Evolutionary conservation across 805 yeast species (phyloP), one percentile per base, ranked within the genome.

Genomic region (Monosporozyma aquatica): DNA sequence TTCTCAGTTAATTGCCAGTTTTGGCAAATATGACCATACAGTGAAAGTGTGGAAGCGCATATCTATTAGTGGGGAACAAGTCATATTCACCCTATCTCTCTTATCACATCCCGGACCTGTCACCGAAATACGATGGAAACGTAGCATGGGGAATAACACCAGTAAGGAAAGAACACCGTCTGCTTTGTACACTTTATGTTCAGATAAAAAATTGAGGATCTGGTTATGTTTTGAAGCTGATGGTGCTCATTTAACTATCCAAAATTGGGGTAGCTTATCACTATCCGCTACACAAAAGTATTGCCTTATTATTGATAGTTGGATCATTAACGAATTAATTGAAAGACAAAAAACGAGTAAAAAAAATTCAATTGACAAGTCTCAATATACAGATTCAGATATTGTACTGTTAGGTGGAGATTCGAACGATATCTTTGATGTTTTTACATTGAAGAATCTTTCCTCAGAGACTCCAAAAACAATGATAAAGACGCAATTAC

Each of bases 11-110:
- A 75, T 87, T 17, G 82, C 87, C 7, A 72, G 81, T 38, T 70
- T 74, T 29, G 79, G 83, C 0, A 66, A 65, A 32, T 75, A 71
- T 56, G 95, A 86, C 57, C 68, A 69, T 27, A 65, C 82, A 11
- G 78, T 85, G 23, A 86, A 85, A 55, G 68, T 86, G 2, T 89
- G 95, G 95, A 70, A 78, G 42, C 66, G 96, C 40, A 68, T 78
- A 6, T 73, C 82, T 6, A 84, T 78, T 53, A 87, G 82, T 26
- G 71, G 72, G 22, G 77, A 75, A 27, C 71, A 76, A 30, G 70
- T 80, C 6, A 69, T 71, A 22, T 87, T 86, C 56, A 92, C 82
- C 51, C 64, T 86, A 47, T 65, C 76, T 0, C 80, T 82, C 51
- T 62, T 87, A 18, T 70, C 75, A n/a, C 94, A 84, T 54, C 77